Conservation (phyloP, 331 rosid species). For the Malus hybrid region DNA sequence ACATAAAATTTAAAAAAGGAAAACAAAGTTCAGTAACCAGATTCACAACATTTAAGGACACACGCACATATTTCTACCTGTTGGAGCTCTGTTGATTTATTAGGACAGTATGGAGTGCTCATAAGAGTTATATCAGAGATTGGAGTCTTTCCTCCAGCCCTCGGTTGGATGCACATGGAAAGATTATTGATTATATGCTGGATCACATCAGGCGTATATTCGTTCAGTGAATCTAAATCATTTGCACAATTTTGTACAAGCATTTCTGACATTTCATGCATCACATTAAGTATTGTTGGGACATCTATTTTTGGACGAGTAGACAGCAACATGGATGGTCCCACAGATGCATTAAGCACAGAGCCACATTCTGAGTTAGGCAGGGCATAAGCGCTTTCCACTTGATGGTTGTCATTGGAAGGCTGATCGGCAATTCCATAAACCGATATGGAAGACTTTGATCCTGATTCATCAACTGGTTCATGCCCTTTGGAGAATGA, state of each 20-base stretch:
- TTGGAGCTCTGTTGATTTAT: slow-evolving; percentile 26
- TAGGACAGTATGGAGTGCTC: slow-evolving; percentile 19
- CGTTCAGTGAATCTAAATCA: slow-evolving; percentile 24
- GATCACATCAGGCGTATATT: slow-evolving; percentile 28
- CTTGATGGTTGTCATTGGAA: slow-evolving; percentile 19
- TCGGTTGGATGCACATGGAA: slow-evolving; percentile 22
- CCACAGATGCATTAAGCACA: too few species aligned
- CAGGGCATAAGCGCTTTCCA: slow-evolving; percentile 9
- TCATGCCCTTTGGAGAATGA: slow-evolving; percentile 23
- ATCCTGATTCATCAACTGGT: slow-evolving; percentile 19
- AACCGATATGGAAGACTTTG: slow-evolving; percentile 11
- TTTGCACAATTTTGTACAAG: slow-evolving; percentile 34
- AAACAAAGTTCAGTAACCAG: background rate
- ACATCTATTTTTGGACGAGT: too few species aligned
- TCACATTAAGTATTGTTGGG: slow-evolving; percentile 21
- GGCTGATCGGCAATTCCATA: slow-evolving; percentile 13
- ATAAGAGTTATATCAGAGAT: slow-evolving; percentile 19
- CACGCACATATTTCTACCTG: slow-evolving; percentile 35
- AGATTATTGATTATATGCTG: slow-evolving; percentile 43
- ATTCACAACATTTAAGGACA: background rate
- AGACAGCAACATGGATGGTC: too few species aligned
- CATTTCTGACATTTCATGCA: slow-evolving; percentile 50
- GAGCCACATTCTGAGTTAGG: too few species aligned
- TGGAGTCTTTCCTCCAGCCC: slow-evolving; percentile 20
- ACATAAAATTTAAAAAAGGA: background rate